Percentiles rank a stretch among this genome's conserved stretches.
Conservation (phyloP, 2,329 filamentous ascomycete species). For the Colletotrichum karsti region DNA sequence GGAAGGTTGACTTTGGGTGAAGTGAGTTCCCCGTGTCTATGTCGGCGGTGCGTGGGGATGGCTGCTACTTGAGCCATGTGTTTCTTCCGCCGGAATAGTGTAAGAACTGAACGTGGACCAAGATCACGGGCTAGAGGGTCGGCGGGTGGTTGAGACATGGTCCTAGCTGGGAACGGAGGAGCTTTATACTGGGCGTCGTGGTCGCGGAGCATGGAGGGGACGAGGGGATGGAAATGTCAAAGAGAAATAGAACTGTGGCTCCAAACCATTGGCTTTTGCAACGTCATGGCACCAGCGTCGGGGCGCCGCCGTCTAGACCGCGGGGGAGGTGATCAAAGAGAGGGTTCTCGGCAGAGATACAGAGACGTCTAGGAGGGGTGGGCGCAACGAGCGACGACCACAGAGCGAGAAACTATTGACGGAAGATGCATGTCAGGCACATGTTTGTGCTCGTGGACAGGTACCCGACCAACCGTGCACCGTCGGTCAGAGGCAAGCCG, state of each 20-base stretch:
- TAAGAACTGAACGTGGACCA: conserved; percentile 2
- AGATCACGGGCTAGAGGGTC: background rate
- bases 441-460: background rate
- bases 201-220: background rate
- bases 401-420: conserved; percentile 3
- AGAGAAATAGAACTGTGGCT: conserved; percentile 6
- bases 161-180: background rate
- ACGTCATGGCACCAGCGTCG: conserved; percentile 7
- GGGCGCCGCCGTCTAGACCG: background rate
- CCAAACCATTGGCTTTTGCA: conserved; percentile 9
- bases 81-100: conserved; percentile 12
- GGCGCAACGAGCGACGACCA: background rate
- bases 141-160: background rate
- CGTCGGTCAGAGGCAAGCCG: background rate
- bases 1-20: background rate
- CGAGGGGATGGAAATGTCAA: background rate
- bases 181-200: background rate
- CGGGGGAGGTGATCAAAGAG: conserved; percentile 5
- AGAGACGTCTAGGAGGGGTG: background rate
- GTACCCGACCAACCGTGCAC: background rate
- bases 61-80: conserved; percentile 20
- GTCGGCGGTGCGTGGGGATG: conserved; percentile 2
- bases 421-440: background rate
- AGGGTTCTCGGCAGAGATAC: background rate
- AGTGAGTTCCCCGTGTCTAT: conserved; percentile 13